phyloP scores from a whole-genome alignment of 208 protist genomes.

The Trypanosoma avium region DNA sequence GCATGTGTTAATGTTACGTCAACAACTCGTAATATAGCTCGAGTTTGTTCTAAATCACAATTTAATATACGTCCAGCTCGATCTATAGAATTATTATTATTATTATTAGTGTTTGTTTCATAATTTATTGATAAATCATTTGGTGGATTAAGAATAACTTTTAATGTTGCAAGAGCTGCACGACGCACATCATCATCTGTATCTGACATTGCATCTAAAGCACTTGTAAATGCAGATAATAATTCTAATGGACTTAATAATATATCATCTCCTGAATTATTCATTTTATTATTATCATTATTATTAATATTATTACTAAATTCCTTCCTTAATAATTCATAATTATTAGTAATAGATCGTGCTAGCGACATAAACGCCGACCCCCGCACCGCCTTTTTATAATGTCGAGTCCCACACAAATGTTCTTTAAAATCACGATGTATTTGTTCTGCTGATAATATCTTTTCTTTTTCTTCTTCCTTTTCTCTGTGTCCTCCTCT shows the following conservation, averaged over 20 bases:
- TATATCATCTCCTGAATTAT: neutral
- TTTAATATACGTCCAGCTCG: too few relatives aligned
- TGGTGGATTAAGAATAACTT: slow-evolving; percentile 28
- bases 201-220: slow-evolving; percentile 71
- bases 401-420: slow-evolving; percentile 53
- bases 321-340: neutral
- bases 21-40: slow-evolving; percentile 45
- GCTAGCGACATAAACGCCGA: slow-evolving; percentile 59
- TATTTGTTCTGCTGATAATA: slow-evolving; percentile 21
- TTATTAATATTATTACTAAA: too few relatives aligned
- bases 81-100: too few relatives aligned
- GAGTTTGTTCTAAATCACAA: slow-evolving; percentile 37
- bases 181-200: slow-evolving; percentile 67
- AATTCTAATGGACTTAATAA: slow-evolving; percentile 49
- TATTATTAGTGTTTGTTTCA: neutral
- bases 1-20: slow-evolving; percentile 74
- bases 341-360: slow-evolving; percentile 14
- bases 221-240: slow-evolving; percentile 53
- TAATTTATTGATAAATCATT: neutral
- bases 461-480: neutral
- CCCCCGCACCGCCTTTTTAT: slow-evolving; percentile 56
- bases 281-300: too few relatives aligned
- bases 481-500: neutral
- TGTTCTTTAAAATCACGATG: slow-evolving; percentile 49
- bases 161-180: slow-evolving; percentile 42